These are phyloP conservation scores for Nidularia sp. DNA, from an alignment of 768 basidiomycete genomes.

Conservation along the genomic window DNA sequence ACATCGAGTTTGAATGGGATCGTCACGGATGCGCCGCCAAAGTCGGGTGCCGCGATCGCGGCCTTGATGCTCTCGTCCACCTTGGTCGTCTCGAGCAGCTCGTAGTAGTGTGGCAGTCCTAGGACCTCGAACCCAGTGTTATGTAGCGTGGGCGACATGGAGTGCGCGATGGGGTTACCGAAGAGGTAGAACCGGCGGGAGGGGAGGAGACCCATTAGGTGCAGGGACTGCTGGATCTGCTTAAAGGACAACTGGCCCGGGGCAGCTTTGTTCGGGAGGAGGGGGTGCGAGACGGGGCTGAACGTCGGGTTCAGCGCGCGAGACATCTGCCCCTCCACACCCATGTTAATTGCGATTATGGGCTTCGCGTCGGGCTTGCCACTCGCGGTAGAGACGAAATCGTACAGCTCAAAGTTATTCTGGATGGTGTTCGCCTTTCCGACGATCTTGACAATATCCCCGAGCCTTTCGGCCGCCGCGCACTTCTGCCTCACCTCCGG, in stretches of 20 bases:
- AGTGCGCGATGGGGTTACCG: slow-evolving; percentile 83
- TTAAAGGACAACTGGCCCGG: slow-evolving; percentile 91
- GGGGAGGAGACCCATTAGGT: slow-evolving; percentile 78
- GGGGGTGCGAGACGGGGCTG: slow-evolving; percentile 87
- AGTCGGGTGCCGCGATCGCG: slow-evolving; percentile 60
- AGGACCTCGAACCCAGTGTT: slow-evolving; percentile 81
- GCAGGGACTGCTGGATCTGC: slow-evolving; percentile 78
- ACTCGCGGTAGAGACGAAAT: slow-evolving; percentile 56
- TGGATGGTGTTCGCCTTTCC: slow-evolving; percentile 71
- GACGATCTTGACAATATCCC: slow-evolving; percentile 92
- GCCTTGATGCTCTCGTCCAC: slow-evolving; percentile 65
- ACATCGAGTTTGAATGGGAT: slow-evolving; percentile 94
- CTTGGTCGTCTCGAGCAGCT: slow-evolving; percentile 65
- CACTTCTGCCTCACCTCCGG: slow-evolving; percentile 65
- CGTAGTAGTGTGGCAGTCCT: slow-evolving; percentile 82
- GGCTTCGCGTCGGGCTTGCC: slow-evolving; percentile 59
- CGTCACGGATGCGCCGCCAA: slow-evolving; percentile 95
- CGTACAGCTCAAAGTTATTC: slow-evolving; percentile 77
- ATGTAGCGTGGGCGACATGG: slow-evolving; percentile 91
- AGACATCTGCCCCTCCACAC: slow-evolving; percentile 82
- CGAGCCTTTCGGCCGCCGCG: slow-evolving; percentile 55
- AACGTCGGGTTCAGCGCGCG: slow-evolving; percentile 82
- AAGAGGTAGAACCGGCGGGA: slow-evolving; percentile 78
- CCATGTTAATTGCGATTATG: slow-evolving; percentile 94
- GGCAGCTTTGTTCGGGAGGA: slow-evolving; percentile 82